Conservation (phyloP, 2,329 filamentous ascomycete species). For the Colletotrichum tabaci region DNA sequence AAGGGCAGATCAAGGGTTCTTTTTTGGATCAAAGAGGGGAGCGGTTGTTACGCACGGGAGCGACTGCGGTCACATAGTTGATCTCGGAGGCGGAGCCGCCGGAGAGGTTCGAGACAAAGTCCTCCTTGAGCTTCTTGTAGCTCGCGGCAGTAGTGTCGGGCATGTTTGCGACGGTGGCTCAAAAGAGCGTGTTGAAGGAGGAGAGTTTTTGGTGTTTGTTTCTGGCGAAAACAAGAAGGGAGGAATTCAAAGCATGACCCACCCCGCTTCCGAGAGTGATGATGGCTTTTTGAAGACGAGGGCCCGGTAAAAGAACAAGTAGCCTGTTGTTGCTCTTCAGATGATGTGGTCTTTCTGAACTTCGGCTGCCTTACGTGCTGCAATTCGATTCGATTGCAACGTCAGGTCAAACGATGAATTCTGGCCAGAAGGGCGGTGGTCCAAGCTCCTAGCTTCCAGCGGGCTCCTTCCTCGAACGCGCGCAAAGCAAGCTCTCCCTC, state of each 20-base stretch:
- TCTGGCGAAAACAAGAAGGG: conserved; percentile 4
- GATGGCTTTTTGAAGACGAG: background rate
- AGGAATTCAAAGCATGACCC: conserved; percentile 1
- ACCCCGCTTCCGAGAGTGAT: background rate
- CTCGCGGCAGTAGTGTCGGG: conserved; percentile 59
- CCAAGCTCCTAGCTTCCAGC: conserved; percentile 8
- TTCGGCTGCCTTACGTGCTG: background rate
- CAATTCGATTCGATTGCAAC: background rate
- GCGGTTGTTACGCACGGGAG: conserved; percentile 74
- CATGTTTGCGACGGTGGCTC: conserved; percentile 48
- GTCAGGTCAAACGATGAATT: conserved; percentile 13
- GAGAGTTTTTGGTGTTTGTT: background rate
- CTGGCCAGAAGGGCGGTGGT: conserved; percentile 19
- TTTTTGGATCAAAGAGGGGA: conserved; percentile 34
- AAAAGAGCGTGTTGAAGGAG: background rate
- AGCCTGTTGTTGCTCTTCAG: conserved; percentile 7
- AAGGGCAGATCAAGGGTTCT: conserved; percentile 10
- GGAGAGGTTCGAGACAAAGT: conserved; percentile 92
- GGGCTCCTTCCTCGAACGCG: background rate
- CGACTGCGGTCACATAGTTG: conserved; percentile 86
- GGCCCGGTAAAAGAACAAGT: conserved; percentile 7
- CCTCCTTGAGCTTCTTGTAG: conserved; percentile 95
- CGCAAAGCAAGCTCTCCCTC: background rate
- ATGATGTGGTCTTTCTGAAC: background rate
- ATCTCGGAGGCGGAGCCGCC: conserved; percentile 90